These are phyloP conservation scores for Metroxylon sagu DNA, from an alignment of 176 grass and related monocot species.

Conservation along the genomic window DNA sequence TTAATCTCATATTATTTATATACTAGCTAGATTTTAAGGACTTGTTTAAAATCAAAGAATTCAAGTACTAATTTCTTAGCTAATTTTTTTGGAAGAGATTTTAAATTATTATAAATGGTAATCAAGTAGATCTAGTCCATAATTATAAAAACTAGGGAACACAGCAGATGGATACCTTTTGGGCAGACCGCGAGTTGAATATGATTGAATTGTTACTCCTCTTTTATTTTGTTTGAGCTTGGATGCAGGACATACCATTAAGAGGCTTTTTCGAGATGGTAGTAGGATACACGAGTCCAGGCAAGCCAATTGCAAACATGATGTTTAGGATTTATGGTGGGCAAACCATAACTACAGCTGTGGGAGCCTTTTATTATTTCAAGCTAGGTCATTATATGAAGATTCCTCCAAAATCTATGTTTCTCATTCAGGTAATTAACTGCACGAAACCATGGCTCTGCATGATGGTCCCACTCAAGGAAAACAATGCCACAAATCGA, in stretches of 20 bases:
- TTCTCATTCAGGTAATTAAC: background rate
- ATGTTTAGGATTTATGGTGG: background rate
- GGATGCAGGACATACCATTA: background rate
- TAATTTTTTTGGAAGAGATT: too few species aligned
- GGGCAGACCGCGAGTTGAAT: background rate
- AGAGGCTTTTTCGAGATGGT: background rate
- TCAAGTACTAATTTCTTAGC: too few species aligned
- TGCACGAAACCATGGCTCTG: too few species aligned
- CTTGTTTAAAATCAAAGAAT: too few species aligned
- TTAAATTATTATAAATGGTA: too few species aligned
- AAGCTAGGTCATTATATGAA: background rate
- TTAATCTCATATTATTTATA: too few species aligned
- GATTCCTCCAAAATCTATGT: background rate
- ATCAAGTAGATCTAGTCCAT: too few species aligned
- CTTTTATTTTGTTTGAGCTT: background rate
- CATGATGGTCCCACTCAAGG: too few species aligned
- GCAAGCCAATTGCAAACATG: constrained; percentile 1
- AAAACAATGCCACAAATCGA: too few species aligned
- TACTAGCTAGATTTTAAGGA: too few species aligned
- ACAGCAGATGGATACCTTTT: too few species aligned
- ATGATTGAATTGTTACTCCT: background rate
- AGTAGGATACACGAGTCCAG: background rate
- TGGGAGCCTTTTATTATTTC: background rate
- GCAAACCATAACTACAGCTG: background rate
- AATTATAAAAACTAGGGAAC: too few species aligned